phyloP scores from a whole-genome alignment of 306 rosid species.

The Psophocarpus tetragonolobus region DNA sequence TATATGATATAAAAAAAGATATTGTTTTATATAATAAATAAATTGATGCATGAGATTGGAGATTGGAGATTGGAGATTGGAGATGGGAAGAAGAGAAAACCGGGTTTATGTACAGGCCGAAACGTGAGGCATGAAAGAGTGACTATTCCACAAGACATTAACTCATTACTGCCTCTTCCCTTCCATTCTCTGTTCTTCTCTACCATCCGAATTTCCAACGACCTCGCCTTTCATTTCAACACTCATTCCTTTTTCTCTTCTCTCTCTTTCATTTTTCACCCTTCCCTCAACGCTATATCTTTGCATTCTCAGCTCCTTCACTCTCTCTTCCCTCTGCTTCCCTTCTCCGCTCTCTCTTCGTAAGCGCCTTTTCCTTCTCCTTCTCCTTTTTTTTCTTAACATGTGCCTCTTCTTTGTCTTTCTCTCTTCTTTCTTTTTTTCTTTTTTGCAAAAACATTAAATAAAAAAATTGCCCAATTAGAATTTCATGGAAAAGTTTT shows the following conservation, averaged over 20 bases:
- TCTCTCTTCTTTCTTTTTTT: constrained; percentile 13
- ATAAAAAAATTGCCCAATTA: neutral
- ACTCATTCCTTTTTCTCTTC: constrained; percentile 38
- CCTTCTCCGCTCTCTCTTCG: constrained; percentile 20
- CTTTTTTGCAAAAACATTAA: neutral
- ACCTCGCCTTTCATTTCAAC: constrained; percentile 45
- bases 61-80: too few relatives aligned
- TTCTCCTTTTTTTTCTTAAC: neutral
- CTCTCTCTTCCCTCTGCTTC: constrained; percentile 18
- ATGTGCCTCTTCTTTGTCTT: neutral
- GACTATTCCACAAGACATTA: neutral
- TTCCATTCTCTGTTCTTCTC: too few relatives aligned
- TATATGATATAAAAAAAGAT: too few relatives aligned
- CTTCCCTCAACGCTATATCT: neutral
- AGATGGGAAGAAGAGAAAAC: neutral
- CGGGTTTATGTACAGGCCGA: neutral
- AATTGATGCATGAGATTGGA: too few relatives aligned
- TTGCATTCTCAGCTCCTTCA: constrained; percentile 40
- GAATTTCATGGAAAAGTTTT: neutral
- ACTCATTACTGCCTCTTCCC: too few relatives aligned
- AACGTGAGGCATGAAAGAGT: constrained; percentile 38
- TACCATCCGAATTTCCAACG: constrained; percentile 55
- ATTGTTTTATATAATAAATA: too few relatives aligned
- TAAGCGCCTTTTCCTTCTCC: constrained; percentile 37
- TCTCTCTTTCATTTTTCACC: neutral